Base-by-base conservation (phyloP, 106 monocot species). In the Dactylorhiza incarnata region DNA sequence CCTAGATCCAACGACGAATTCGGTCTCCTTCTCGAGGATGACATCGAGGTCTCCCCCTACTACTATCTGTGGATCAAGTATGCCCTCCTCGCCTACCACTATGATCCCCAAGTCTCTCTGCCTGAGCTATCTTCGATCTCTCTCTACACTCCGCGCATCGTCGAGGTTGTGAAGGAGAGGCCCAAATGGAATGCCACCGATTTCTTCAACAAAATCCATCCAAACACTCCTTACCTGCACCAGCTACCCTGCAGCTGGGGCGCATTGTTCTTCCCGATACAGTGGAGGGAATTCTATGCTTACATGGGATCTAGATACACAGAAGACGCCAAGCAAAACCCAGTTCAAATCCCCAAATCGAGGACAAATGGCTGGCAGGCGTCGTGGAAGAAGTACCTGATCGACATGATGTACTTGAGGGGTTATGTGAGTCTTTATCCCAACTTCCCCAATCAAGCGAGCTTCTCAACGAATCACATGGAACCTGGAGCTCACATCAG, bases 391-490 rank as follows among this genome's bases (percentile, higher is more conserved):
- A 95, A 95, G 86, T 95, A 86, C 49, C 78, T 95, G 25, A 95
- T 95, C 26, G 95, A 95, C 79, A 92, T 95, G 92, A 92, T 95
- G 95, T 92, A 95, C 75, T 58, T 99, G 48, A 79, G 97, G 61
- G 97, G 97, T 17, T 99, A 99, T 29, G 97, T 99, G 17, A 91
- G 89, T 47, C 78, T 99, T 47, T 99, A 91, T 65, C 97, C 97
- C 6, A 99, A 99, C 77, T 99, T 99, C 73, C 97, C 97, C 15
- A 76, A 83, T 63, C 97, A 99, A 47, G 78, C 81, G 47, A 99
- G 97, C 81, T 97, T 97, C 85, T 97, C 96, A 4, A 97, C 96
- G 20, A 97, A 97, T 79, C 96, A 97, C 83, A 97, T 97, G 96
- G 96, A 97, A 55, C 96, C 96, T 20, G 95, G 95, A 5, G 95